Evolutionary conservation across 202 grass and related monocot species (phyloP).

Genomic region (Setaria italica): DNA sequence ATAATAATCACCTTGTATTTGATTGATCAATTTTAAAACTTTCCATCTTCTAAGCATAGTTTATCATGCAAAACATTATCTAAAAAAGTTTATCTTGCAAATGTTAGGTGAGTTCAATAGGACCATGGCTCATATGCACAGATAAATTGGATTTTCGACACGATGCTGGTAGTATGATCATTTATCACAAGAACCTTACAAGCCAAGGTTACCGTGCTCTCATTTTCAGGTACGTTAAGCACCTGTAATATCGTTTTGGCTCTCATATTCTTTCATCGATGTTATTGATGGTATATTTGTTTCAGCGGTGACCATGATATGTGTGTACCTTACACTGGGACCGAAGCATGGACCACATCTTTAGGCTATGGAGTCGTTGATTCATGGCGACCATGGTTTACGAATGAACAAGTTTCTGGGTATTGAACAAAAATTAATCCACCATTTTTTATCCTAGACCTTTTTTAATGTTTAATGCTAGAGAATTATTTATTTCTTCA

Average conservation of each 20-base stretch:
- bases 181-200: slow-evolving; percentile 92
- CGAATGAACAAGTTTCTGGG: slow-evolving; percentile 83
- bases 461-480: neutral
- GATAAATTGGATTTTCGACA: slow-evolving; percentile 49
- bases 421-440: slow-evolving; percentile 43
- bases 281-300: neutral
- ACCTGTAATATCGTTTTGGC: slow-evolving; percentile 7
- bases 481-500: neutral
- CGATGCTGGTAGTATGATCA: slow-evolving; percentile 95
- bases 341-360: slow-evolving; percentile 86
- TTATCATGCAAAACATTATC: slow-evolving; percentile 7
- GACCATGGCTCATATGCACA: slow-evolving; percentile 71
- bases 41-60: slow-evolving; percentile 9
- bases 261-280: neutral
- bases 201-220: slow-evolving; percentile 74
- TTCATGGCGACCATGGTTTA: slow-evolving; percentile 75
- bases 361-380: slow-evolving; percentile 74
- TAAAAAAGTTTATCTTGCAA: slow-evolving; percentile 7
- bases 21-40: neutral
- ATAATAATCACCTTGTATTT: slow-evolving; percentile 3
- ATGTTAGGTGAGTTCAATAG: slow-evolving; percentile 66
- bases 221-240: slow-evolving; percentile 69
- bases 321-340: slow-evolving; percentile 90
- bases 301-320: slow-evolving; percentile 96
- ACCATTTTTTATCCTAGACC: neutral